Evolutionary conservation across 1,284 basidiomycete genomes (phyloP), one percentile per base, ranked within the genome.

Genomic region (Golubevia sp.): DNA sequence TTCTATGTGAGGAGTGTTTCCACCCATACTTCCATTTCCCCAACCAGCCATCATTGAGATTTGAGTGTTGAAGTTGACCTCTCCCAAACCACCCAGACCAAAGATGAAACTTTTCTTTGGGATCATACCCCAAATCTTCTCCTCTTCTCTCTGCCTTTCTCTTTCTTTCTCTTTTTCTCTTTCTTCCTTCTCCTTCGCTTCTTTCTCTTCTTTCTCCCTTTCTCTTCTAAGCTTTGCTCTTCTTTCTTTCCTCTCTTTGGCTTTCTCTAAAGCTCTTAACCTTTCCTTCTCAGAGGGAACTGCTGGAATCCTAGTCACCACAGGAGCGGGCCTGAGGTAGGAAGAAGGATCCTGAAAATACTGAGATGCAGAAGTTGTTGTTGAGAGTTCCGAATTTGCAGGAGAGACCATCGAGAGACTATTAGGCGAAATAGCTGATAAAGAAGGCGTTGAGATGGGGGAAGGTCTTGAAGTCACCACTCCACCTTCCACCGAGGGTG

Each of bases 21-120:
- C 66, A n/a, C n/a, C n/a, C 18, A 69, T 68, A 53, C 71, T 76
- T 25, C 73, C 73, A 50, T 74, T 75, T 13, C 75, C 73, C 75
- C 75, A 77, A 1, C 75, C 75, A 11, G 66, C 75, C 54, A 76
- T 66, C 69, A 77, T 77, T 56, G 73, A 68, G 68, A 74, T 71
- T 59, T 76, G 72, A 13, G 76, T 66, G 25, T 78, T 76, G 65
- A 78, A 76, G 63, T 74, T 74, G 66, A 76, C 64, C 49, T 76
- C 73, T 26, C 69, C 69, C 4, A 78, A 64, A 23, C 76, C 76
- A 38, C 76, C 65, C 13, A 75, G 68, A 44, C 38, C 38, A 44
- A 44, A 44, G 38, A 44, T 44, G 44, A 78, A 70, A 7, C 72
- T 74, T 64, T 75, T 76, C 48, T 74, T 76, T 38, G 76, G 76